Base-by-base conservation (phyloP, 1,284 basidiomycete genomes). In the Moesziomyces parantarcticus region DNA sequence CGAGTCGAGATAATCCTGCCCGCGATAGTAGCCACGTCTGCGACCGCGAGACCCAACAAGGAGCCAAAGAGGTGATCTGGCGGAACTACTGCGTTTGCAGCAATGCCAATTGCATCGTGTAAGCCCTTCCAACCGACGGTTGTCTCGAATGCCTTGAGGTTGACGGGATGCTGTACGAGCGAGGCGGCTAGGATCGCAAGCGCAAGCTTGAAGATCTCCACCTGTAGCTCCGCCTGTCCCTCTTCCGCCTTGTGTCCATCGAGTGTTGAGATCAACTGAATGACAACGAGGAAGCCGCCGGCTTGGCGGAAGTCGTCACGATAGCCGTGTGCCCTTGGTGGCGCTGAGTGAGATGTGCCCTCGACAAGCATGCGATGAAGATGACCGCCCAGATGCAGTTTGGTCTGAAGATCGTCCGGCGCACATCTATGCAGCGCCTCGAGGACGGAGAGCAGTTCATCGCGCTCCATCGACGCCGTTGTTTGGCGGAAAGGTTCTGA, bases 281-380 rank as follows among this genome's bases (percentile, higher is more conserved):
- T 49, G 6, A 82, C 62, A 29, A 74, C 74, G 14, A 81, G 57
- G 23, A 80, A 81, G 20, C 80, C 80, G 23, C 80, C 80, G 10
- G 60, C 51, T 21, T 75, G 57, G 20, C 78, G 67, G 53, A 82
- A 82, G 9, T 60, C 65, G 11, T 76, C 75, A 9, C 69, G 64
- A 25, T 70, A 61, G 34, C 49, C 47, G 25, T 63, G 55, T 10
- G 48, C 41, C 16, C 46, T 54, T 57, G 58, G 58, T 4, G 58
- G 50, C 4, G 53, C 45, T 13, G 58, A 46, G 7, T 21, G 36
- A 3, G 58, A 64, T 1, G 48, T 57, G 18, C 58, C 52, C 39
- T 78, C 76, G 20, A 68, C 47, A 3, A 80, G 58, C 29, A 79
- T 44, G 32, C 70, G 54, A 42, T 81, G 69, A 6, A 79, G 54